A percentile compares a stretch with the other conserved stretches of the same genome.
These are phyloP conservation scores for Actinomucor elegans DNA, from an alignment of 371 early-diverging fungal species.

Conservation along the genomic window DNA sequence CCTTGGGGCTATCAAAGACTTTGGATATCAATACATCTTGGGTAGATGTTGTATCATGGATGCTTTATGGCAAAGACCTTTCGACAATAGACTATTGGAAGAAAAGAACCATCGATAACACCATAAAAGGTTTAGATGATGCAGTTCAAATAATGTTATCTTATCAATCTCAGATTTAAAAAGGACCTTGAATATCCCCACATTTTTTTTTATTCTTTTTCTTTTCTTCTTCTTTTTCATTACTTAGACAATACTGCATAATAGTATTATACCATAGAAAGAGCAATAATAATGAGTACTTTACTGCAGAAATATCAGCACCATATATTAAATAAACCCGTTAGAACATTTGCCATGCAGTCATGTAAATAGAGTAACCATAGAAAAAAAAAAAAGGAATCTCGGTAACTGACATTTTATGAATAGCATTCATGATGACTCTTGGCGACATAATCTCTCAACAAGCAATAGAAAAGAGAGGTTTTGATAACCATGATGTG, in stretches of 20 bases:
- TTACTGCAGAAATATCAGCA: conserved; percentile 18
- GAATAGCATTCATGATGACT: conserved; percentile 23
- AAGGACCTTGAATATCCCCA: background rate
- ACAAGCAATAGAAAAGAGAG: conserved; percentile 27
- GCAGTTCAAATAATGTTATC: too few relatives aligned
- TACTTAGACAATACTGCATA: too few relatives aligned
- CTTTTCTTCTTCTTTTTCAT: background rate
- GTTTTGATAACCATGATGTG: conserved; percentile 24
- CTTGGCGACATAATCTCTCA: conserved; percentile 32
- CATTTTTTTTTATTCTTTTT: background rate
- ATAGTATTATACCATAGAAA: too few relatives aligned
- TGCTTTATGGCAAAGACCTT: too few relatives aligned
- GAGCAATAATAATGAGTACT: conserved; percentile 3
- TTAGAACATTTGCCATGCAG: conserved; percentile 19
- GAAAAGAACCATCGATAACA: too few relatives aligned
- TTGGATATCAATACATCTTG: too few relatives aligned
- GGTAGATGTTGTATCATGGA: too few relatives aligned
- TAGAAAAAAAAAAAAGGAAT: too few relatives aligned
- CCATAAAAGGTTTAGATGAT: too few relatives aligned
- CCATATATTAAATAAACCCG: conserved; percentile 9
- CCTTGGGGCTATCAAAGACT: too few relatives aligned
- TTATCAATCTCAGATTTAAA: too few relatives aligned
- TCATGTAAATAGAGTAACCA: conserved; percentile 5
- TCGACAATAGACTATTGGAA: too few relatives aligned
- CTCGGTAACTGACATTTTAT: background rate